These are phyloP conservation scores for Phytophthora ohioensis DNA, from an alignment of 352 stramenopile species.

Conservation along the genomic window DNA sequence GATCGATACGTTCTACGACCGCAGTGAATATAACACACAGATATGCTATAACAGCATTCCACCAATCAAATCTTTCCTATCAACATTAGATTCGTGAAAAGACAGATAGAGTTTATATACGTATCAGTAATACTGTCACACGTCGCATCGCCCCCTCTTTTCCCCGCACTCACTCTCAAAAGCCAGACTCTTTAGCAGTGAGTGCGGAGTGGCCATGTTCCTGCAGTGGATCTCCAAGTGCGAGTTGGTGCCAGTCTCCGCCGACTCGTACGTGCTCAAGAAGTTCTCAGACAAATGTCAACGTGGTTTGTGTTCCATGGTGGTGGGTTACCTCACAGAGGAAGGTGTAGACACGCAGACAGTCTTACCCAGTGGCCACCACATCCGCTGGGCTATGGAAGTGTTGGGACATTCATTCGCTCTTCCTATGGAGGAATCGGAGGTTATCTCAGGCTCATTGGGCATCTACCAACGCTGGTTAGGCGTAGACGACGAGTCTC, in stretches of 20 bases:
- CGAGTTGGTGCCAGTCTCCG: conserved; percentile 74
- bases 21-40: not conserved
- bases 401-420: conserved; percentile 87
- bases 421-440: conserved; percentile 85
- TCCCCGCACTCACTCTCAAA: not conserved
- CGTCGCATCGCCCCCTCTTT: conserved; percentile 3
- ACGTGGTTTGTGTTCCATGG: conserved; percentile 84
- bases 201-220: conserved; percentile 62
- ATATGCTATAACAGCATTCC: not conserved
- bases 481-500: conserved; percentile 53
- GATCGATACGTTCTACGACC: conserved; percentile 18
- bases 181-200: not conserved
- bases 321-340: conserved; percentile 72
- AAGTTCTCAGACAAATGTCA: conserved; percentile 92
- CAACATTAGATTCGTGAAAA: not conserved
- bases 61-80: not conserved
- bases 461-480: conserved; percentile 88
- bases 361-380: conserved; percentile 72
- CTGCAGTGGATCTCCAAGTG: conserved; percentile 90
- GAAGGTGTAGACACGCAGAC: conserved; percentile 58
- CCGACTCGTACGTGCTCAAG: conserved; percentile 87
- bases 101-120: not conserved
- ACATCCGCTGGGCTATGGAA: conserved; percentile 90
- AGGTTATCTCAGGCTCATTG: conserved; percentile 81
- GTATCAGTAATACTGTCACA: not conserved